These are phyloP conservation scores for Gossypium stocksii DNA, from an alignment of 345 rosid genomes.

Conservation along the genomic window DNA sequence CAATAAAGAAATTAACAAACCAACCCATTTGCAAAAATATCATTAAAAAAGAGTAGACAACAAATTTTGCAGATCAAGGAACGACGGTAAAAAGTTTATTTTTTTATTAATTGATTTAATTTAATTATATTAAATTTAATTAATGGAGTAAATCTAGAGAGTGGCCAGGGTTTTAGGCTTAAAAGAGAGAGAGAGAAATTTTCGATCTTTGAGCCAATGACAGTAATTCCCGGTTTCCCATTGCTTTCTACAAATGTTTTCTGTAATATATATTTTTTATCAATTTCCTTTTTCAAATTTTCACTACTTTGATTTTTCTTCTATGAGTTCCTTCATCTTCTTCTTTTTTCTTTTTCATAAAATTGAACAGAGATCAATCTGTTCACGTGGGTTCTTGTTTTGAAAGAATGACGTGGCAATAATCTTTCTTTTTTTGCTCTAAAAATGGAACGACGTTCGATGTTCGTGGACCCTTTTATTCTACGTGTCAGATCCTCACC, in stretches of 20 bases:
- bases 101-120: background rate
- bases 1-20: background rate
- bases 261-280: background rate
- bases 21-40: constrained; percentile 24
- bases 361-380: background rate
- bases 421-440: background rate
- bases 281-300: background rate
- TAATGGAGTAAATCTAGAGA: constrained; percentile 7
- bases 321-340: background rate
- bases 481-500: background rate
- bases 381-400: no score
- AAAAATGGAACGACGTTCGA: background rate
- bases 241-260: constrained; percentile 14
- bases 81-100: background rate
- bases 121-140: background rate
- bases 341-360: background rate
- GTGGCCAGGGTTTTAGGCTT: constrained; percentile 35
- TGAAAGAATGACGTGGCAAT: no score
- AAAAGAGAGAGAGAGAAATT: constrained; percentile 19
- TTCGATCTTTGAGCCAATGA: constrained; percentile 32
- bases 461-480: background rate
- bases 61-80: constrained; percentile 44
- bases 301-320: background rate
- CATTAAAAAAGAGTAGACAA: background rate
- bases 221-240: constrained; percentile 46